Evolutionary conservation across 257 asterid genomes (phyloP), one percentile per base, ranked within the genome.

Genomic region (Dorcoceras hygrometricum): DNA sequence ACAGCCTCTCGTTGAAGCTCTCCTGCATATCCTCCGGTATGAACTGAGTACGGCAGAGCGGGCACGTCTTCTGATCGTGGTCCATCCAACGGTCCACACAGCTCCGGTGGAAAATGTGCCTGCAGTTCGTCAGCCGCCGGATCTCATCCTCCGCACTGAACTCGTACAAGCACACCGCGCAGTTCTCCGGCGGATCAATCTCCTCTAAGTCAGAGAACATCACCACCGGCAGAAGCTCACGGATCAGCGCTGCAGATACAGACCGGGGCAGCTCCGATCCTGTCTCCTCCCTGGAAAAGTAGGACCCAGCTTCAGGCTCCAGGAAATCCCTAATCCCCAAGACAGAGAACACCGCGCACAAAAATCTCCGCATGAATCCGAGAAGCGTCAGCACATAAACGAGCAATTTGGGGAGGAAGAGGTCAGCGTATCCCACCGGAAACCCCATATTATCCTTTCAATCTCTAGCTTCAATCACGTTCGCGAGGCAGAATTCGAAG

Each of bases 11-110:
- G 62, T 90, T 88, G 66, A 94, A 90, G 8, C 71, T 70, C 73
- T 88, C 97, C 83, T 85, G 95, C 95, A 88, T 81, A 84, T 90
- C 96, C 51, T 85, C 95, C 14, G 99, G 95, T 1, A 94, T 76
- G 24, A 94, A 85, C 34, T 83, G 83, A 69, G 88, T 84, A 27
- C 99, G 79, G 73, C 99, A 94, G 14, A 94, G 91, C 3, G 99
- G 97, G 57, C 99, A 94, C 61, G 99, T 94, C 57, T 88, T 88
- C 93, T 85, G 97, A 78, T 88, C 71, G 53, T 74, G 68, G 24
- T 74, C 74, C 54, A 74, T 67, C 78, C 78, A 74, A 62, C 70
- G 60, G 69, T 74, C 74, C 43, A 74, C 26, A 20, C 74, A 74
- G 12, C 74, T 56, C 57, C 69, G 29, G 23, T 74, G 71, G 22